These are phyloP conservation scores for Striga hermonthica DNA, from an alignment of 305 asterid genomes.

Conservation along the genomic window DNA sequence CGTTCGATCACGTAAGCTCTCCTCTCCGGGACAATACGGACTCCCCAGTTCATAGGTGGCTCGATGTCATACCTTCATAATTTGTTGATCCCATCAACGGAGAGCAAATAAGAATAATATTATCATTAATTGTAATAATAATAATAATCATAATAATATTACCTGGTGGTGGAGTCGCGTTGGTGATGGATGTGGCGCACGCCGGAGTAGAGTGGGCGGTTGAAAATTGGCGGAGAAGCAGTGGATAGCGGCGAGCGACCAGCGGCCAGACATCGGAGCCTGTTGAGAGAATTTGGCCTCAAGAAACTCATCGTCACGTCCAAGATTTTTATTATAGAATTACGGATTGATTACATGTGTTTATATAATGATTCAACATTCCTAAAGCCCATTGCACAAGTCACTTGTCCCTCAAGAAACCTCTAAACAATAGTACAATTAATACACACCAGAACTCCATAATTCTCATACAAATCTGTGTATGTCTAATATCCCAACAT, in stretches of 20 bases:
- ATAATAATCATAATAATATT: background rate
- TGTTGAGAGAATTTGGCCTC: background rate
- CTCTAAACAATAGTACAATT: no score
- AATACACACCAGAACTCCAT: no score
- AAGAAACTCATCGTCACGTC: no score
- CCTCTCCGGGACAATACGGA: slow-evolving; percentile 73
- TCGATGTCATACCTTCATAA: slow-evolving; percentile 43
- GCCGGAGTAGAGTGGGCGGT: slow-evolving; percentile 17
- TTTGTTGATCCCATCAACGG: background rate
- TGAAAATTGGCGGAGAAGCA: slow-evolving; percentile 33
- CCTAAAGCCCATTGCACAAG: no score
- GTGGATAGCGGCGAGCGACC: slow-evolving; percentile 31
- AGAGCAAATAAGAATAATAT: background rate
- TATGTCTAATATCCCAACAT: no score
- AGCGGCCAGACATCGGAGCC: slow-evolving; percentile 5
- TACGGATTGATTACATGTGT: no score
- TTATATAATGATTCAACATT: no score
- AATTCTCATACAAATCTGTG: no score
- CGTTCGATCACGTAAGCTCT: slow-evolving; percentile 66
- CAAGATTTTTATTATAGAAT: no score
- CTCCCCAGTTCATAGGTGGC: slow-evolving; percentile 68
- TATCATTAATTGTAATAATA: background rate
- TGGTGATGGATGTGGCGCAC: slow-evolving; percentile 33
- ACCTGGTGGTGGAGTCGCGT: slow-evolving; percentile 34
- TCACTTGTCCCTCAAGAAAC: no score